Evolutionary conservation across 2,329 filamentous ascomycete genomes (phyloP).

Genomic region (Gremmenia infestans): DNA sequence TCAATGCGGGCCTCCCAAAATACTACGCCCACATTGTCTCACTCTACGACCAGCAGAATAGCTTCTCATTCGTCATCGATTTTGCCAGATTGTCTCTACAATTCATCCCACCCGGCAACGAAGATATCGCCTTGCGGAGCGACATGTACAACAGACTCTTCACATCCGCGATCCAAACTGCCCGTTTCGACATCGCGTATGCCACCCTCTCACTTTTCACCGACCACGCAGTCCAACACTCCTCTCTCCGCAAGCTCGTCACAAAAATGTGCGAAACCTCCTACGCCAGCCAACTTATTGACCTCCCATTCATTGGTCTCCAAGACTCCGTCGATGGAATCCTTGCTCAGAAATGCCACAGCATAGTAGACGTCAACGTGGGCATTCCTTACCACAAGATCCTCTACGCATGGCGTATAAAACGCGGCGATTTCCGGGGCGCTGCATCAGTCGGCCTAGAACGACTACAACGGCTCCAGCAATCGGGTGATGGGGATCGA

Average conservation of each 20-base stretch:
- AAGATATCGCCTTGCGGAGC: constrained; percentile 40
- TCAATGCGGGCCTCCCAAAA: constrained; percentile 68
- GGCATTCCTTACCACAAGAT: constrained; percentile 79
- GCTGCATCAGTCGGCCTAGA: constrained; percentile 59
- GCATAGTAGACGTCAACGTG: constrained; percentile 58
- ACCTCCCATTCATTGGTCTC: constrained; percentile 73
- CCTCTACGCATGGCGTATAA: constrained; percentile 85
- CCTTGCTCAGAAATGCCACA: constrained; percentile 65
- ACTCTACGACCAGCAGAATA: constrained; percentile 73
- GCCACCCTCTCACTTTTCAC: constrained; percentile 69
- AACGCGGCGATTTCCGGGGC: constrained; percentile 82
- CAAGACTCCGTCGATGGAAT: constrained; percentile 75
- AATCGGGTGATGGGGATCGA: constrained; percentile 54
- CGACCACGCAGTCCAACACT: constrained; percentile 65
- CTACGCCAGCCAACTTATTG: constrained; percentile 62
- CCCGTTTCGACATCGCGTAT: constrained; percentile 78
- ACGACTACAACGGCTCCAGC: constrained; percentile 56
- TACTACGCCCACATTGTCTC: constrained; percentile 85
- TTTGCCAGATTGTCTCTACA: constrained; percentile 75
- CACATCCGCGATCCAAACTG: constrained; percentile 71
- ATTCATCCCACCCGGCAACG: constrained; percentile 37
- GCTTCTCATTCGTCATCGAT: constrained; percentile 76
- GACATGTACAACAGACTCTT: constrained; percentile 83
- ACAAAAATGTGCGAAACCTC: constrained; percentile 65
- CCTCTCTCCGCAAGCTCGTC: constrained; percentile 65